Evolutionary conservation across 1,139 yeast genomes (phyloP), one percentile per base, ranked within the genome.

Genomic region (Pichia sp.): DNA sequence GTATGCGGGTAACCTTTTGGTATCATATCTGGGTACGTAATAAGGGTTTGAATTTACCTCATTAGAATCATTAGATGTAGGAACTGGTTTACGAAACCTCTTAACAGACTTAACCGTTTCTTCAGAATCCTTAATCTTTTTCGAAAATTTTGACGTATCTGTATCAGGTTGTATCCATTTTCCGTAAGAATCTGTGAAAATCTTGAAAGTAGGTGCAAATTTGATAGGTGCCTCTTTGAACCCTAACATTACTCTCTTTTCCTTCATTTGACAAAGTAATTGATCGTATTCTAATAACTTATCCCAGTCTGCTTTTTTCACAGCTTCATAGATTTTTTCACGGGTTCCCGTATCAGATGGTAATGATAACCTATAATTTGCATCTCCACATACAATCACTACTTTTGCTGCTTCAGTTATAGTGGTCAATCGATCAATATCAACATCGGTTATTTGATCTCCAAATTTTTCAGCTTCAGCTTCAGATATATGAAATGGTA

Each of bases 141-240:
- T n/a, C n/a, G n/a, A n/a, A n/a, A n/a, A n/a, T 17, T 17, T 31
- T 5, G 41, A 38, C 10, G 38, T 12, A 23, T 35, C 34, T n/a
- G 37, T 23, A 17, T 15, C 24, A 4, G 11, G 31, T 26, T 7
- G 7, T 12, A 38, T 8, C 48, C 46, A 41, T 14, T 32, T 23
- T 3, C 47, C 45, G 7, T 20, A 28, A 2, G 44, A 26, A 22
- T 71, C 69, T 31, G 66, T 62, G 37, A 68, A 72, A 47, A 68
- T 74, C 56, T 83, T 84, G 61, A 80, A 85, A 2, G 94, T 83
- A 0, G 95, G 95, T 3, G 78, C 67, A 55, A 85, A 84, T n/a
- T 58, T 55, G 36, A 85, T 75, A 19, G 67, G 67, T 44, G 74
- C 73, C 55, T 85, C 95, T 38, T 67, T 66, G 56, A 75, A 84